Evolutionary conservation across 2,329 filamentous ascomycete genomes (phyloP), one percentile per base, ranked within the genome.

Genomic region (Claviceps purpurea): DNA sequence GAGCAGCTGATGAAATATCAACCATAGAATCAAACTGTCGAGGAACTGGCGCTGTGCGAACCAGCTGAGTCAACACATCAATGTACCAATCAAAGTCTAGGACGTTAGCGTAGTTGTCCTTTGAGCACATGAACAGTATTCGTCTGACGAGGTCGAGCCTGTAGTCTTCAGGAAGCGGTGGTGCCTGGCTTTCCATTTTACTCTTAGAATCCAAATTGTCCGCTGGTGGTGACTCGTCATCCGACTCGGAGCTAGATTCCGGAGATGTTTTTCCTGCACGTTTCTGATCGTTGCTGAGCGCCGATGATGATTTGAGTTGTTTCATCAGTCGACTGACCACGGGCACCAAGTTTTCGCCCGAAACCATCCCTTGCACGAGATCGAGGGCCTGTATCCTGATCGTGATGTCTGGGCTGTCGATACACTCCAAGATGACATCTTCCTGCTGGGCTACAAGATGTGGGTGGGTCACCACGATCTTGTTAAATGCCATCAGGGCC

Each of bases 51-150:
- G 84, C 73, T 69, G 87, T 76, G 63, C 84, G 82, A 42, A 96
- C 81, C 14, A 98, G 77, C 63, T 95, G 89, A 5, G 88, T 85
- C 34, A 98, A 72, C 30, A 95, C 81, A 58, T 93, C 87, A 58
- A 97, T 85, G 65, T 97, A 97, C 93, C 93, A 98, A 59, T 96
- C 91, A 65, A 98, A 98, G 64, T 98, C 91, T 50, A 77, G 72
- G 47, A 98, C 75, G 62, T 89, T 88, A 41, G 79, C 78, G 65
- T 97, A 98, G 55, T 89, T 95, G 57, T 90, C 85, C 57, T 83
- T 82, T 8, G 89, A 87, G 65, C 91, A 97, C 81, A 98, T 95
- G 55, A 84, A 81, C 11, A 97, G 66, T 55, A 97, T 89, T 54
- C 87, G 80, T 52, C 78, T 77, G 50, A 97, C 88, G 20, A 96